These are phyloP conservation scores for Boletus sp. DNA, from an alignment of 1,284 basidiomycete species.

Conservation along the genomic window DNA sequence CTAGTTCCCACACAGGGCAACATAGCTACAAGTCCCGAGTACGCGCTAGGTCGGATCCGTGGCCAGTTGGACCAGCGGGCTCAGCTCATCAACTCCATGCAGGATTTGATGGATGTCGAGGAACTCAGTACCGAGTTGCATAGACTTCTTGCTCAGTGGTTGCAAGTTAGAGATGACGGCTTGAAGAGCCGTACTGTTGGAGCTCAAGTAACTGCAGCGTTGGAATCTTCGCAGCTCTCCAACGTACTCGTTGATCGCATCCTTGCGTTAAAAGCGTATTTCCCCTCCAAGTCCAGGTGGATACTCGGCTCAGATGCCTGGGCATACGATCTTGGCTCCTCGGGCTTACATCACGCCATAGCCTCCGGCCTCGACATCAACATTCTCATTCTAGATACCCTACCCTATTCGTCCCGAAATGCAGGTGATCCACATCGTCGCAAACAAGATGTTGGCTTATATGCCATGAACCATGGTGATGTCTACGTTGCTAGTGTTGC, in stretches of 20 bases:
- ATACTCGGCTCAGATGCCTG: slow-evolving; percentile 97
- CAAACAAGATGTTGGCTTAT: slow-evolving; percentile 92
- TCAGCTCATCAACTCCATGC: slow-evolving; percentile 59
- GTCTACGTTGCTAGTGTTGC: slow-evolving; percentile 96
- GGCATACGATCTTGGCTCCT: slow-evolving; percentile 96
- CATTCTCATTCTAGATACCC: slow-evolving; percentile 91
- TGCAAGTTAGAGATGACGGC: slow-evolving; percentile 61
- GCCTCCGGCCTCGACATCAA: slow-evolving; percentile 91
- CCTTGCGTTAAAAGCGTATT: slow-evolving; percentile 56
- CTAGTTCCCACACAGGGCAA: slow-evolving; percentile 66
- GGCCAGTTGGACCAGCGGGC: slow-evolving; percentile 73
- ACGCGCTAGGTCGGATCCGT: slow-evolving; percentile 87
- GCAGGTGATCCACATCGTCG: slow-evolving; percentile 66
- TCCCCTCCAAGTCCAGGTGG: slow-evolving; percentile 78
- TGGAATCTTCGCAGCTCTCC: slow-evolving; percentile 45
- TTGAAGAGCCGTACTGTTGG: slow-evolving; percentile 59
- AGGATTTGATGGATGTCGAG: slow-evolving; percentile 52
- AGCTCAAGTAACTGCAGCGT: slow-evolving; percentile 51
- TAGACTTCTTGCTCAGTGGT: slow-evolving; percentile 70
- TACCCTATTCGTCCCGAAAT: slow-evolving; percentile 80
- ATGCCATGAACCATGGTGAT: slow-evolving; percentile 98
- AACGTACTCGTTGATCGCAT: slow-evolving; percentile 51
- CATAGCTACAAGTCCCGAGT: slow-evolving; percentile 85
- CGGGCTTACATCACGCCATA: slow-evolving; percentile 92
- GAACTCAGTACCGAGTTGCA: slow-evolving; percentile 60